Conservation (phyloP, 2,329 filamentous ascomycete species). For the Penicillium capsulatum region DNA sequence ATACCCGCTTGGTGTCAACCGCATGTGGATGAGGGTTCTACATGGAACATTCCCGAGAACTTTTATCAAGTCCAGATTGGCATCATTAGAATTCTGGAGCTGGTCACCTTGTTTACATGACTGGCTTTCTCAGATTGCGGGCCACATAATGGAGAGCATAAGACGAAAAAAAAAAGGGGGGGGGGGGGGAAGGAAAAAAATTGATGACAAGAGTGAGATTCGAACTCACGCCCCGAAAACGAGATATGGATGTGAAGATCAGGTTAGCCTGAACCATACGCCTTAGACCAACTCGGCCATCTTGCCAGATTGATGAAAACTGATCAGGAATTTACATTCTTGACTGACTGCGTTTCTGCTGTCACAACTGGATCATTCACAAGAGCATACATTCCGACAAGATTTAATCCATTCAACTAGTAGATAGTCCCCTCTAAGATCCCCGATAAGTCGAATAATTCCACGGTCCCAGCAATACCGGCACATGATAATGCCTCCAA, state of each 20-base stretch:
- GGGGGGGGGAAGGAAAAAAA: constrained; percentile 5
- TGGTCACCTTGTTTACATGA: too few relatives aligned
- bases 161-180: constrained; percentile 2
- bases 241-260: constrained; percentile 21
- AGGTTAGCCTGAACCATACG: constrained; percentile 24
- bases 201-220: constrained; percentile 22
- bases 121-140: not conserved
- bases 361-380: too few relatives aligned
- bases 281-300: constrained; percentile 33
- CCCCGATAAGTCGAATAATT: constrained; percentile 51
- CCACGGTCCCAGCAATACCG: constrained; percentile 49
- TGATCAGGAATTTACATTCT: not conserved
- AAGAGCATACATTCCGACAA: too few relatives aligned
- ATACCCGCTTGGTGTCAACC: too few relatives aligned
- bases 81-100: too few relatives aligned
- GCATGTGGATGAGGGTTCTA: too few relatives aligned
- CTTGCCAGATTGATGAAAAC: constrained; percentile 19
- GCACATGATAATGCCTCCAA: constrained; percentile 50
- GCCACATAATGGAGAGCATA: not conserved
- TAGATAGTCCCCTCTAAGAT: constrained; percentile 30
- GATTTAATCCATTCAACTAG: not conserved
- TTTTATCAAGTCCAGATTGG: too few relatives aligned
- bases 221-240: constrained; percentile 22
- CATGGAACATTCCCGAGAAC: too few relatives aligned
- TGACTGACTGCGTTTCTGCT: not conserved